Evolutionary conservation across 345 rosid genomes (phyloP), one percentile per base, ranked within the genome.

Genomic region (Moricandia arvensis): DNA sequence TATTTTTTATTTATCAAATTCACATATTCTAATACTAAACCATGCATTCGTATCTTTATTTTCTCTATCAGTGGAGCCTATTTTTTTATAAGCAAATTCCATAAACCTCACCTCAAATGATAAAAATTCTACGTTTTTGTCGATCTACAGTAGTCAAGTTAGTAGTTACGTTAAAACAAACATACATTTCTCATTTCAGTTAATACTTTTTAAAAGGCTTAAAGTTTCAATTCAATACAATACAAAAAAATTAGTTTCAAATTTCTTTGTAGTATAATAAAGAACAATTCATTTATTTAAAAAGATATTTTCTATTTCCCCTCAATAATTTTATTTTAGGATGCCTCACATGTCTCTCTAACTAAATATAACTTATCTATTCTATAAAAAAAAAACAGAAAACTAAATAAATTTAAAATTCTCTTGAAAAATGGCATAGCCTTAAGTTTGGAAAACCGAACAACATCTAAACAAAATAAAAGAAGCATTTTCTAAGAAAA

Each of bases 291-390:
- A 13, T 58, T 30, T 38, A 55, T 65, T 27, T 18, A 30, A 18
- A 43, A 21, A 58, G n/a, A 13, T 18, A 6, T 3, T 69, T 29
- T 53, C 5, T 27, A 31, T 35, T 8, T 7, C 35, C 27, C n/a
- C 35, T 59, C 29, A 2, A 27, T 51, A 8, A 4, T 30, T 59
- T 45, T 31, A 5, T 21, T 66, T 58, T 31, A 31, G 24, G 70
- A 5, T 7, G 61, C 16, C 26, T 58, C 78, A 9, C 21, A 8
- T 41, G 29, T 43, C 8, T 70, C 51, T 57, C 53, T 63, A 57
- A 76, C 80, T 71, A 77, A 77, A 71, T 72, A 59, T 64, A 66
- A 51, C 81, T n/a, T 47, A 18, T 64, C 13, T 30, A 59, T 66
- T 72, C 81, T 78, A 66, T 59, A 37, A 35, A 71, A 66, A 64